Percentiles rank a stretch among this genome's conserved stretches.
phyloP scores from a whole-genome alignment of 192 early-diverging fungal species.

The Umbelopsis isabellina region DNA sequence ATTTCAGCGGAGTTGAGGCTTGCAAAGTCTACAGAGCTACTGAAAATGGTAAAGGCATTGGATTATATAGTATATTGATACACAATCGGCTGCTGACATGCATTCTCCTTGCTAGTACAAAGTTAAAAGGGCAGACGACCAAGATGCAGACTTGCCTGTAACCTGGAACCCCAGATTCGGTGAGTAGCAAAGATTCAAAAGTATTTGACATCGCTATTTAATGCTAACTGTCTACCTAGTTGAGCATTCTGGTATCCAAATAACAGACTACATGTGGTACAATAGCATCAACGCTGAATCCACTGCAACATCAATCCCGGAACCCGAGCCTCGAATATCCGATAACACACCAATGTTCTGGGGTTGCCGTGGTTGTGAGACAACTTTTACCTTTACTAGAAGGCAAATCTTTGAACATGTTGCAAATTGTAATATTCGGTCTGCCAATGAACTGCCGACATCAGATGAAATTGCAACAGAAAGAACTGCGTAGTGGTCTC shows the following conservation, averaged over 20 bases:
- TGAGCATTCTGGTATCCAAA: conserved; percentile 31
- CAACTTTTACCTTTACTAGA: conserved; percentile 29
- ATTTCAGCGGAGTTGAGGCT: conserved; percentile 34
- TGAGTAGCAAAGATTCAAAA: conserved; percentile 2
- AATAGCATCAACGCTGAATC: conserved; percentile 28
- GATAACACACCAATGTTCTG: conserved; percentile 26
- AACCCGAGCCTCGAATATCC: neutral
- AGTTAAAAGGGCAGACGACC: conserved; percentile 17
- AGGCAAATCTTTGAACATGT: conserved; percentile 33
- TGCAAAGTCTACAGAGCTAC: conserved; percentile 37
- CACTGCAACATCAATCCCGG: conserved; percentile 27
- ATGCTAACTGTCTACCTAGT: conserved; percentile 9
- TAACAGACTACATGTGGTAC: conserved; percentile 33
- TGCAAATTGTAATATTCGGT: neutral
- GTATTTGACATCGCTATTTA: neutral
- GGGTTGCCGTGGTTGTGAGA: conserved; percentile 31
- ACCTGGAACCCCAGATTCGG: conserved; percentile 38
- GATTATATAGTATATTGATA: neutral
- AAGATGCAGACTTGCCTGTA: conserved; percentile 24
- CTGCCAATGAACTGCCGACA: neutral
- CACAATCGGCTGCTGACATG: neutral
- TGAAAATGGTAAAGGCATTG: conserved; percentile 37
- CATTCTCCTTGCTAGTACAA: conserved; percentile 24
- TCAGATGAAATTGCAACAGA: no score
- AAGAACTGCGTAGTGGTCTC: no score